A percentile compares a stretch with the other conserved stretches of the same genome.
Conservation (phyloP, 129 eudicot species). For the Pittosporum tobira region DNA sequence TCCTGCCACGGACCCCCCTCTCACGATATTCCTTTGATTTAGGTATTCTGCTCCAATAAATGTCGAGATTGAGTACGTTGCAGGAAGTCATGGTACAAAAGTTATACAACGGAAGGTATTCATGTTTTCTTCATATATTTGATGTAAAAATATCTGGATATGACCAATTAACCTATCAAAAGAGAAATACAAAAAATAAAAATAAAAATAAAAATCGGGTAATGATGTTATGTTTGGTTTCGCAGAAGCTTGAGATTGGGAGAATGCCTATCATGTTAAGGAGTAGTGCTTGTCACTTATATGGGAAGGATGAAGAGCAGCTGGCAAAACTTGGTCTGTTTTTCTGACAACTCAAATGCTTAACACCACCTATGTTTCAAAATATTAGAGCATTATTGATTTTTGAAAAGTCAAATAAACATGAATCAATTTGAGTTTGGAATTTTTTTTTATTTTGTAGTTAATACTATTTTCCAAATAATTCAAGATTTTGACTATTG, state of each 20-base stretch:
- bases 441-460: too few relatives aligned
- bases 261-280: slow-evolving; percentile 91
- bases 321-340: slow-evolving; percentile 65
- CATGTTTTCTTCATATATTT: slow-evolving; percentile 7
- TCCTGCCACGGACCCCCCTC: slow-evolving; percentile 4
- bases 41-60: slow-evolving; percentile 90
- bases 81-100: slow-evolving; percentile 35
- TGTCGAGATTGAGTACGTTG: slow-evolving; percentile 52
- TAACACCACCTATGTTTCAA: too few relatives aligned
- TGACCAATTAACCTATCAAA: too few relatives aligned
- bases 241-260: slow-evolving; percentile 73
- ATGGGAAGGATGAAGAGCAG: slow-evolving; percentile 86
- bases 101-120: slow-evolving; percentile 22
- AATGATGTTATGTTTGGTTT: slow-evolving; percentile 16
- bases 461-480: too few relatives aligned
- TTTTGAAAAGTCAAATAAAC: too few relatives aligned
- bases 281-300: slow-evolving; percentile 58
- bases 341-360: not conserved
- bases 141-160: not conserved
- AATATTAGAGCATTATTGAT: too few relatives aligned
- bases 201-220: too few relatives aligned
- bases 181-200: too few relatives aligned
- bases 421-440: too few relatives aligned
- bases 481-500: too few relatives aligned
- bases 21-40: slow-evolving; percentile 1